phyloP scores from a whole-genome alignment of 2,329 filamentous ascomycete species.

The Talaromyces sp. region DNA sequence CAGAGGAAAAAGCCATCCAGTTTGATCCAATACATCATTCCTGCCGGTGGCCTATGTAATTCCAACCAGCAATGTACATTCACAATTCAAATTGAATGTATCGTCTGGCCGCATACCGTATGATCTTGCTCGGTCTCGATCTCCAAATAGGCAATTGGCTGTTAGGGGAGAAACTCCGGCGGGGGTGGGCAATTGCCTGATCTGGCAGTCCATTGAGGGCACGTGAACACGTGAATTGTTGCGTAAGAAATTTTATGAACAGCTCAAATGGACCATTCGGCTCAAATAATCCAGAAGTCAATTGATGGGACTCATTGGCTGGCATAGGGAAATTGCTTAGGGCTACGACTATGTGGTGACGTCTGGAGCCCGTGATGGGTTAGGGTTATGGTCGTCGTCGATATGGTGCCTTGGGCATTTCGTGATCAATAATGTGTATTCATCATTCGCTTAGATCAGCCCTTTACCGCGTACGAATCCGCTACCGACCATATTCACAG shows the following conservation, averaged over 20 bases:
- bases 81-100: background rate
- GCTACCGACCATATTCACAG: background rate
- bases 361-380: background rate
- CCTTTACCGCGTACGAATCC: background rate
- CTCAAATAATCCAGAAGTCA: background rate
- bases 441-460: background rate
- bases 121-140: background rate
- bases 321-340: background rate
- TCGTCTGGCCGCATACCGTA: background rate
- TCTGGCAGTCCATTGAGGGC: background rate
- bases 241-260: background rate
- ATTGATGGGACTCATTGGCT: background rate
- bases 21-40: background rate
- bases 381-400: background rate
- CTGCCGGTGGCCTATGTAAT: background rate
- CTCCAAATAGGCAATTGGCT: background rate
- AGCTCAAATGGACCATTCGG: background rate
- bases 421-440: background rate
- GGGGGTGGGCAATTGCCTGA: background rate
- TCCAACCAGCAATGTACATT: background rate
- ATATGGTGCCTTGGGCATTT: background rate
- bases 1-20: background rate
- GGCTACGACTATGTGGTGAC: background rate
- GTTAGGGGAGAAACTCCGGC: constrained; percentile 3
- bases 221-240: background rate